Evolutionary conservation across 768 basidiomycete species (phyloP).

Genomic region (Glaciozyma antarctica): DNA sequence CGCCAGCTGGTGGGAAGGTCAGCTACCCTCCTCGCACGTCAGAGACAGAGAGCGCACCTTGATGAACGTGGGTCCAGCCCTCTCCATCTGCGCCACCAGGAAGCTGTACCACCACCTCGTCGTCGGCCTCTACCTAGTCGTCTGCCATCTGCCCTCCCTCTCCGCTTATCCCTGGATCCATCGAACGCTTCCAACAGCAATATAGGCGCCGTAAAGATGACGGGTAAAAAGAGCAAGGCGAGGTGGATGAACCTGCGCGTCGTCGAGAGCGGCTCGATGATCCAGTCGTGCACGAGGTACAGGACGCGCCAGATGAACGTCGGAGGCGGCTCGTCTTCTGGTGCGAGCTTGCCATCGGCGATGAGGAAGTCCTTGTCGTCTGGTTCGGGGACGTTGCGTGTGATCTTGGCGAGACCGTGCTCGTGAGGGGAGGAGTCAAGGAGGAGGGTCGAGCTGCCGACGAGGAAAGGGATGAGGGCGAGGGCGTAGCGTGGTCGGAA

Average conservation of each 20-base stretch:
- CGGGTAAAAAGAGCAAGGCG: constrained; percentile 73
- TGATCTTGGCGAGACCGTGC: constrained; percentile 20
- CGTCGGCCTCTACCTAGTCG: constrained; percentile 43
- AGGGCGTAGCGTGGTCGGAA: background rate
- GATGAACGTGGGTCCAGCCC: constrained; percentile 91
- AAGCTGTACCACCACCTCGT: constrained; percentile 90
- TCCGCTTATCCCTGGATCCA: constrained; percentile 37
- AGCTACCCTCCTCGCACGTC: too few species aligned
- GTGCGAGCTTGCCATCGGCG: background rate
- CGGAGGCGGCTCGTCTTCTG: background rate
- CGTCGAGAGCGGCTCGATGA: constrained; percentile 81
- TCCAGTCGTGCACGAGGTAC: constrained; percentile 35
- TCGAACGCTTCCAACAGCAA: constrained; percentile 47
- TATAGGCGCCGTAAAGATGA: constrained; percentile 74
- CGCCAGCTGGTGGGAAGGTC: constrained; percentile 53
- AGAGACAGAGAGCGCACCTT: constrained; percentile 50
- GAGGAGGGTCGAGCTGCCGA: constrained; percentile 5
- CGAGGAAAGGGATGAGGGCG: background rate
- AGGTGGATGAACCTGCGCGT: constrained; percentile 73
- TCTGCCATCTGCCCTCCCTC: background rate
- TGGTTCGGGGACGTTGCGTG: constrained; percentile 19
- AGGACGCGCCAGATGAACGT: background rate
- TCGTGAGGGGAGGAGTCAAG: constrained; percentile 14
- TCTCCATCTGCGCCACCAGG: constrained; percentile 78
- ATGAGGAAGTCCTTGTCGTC: constrained; percentile 26